These are phyloP conservation scores for Lasiosphaeris hirsuta DNA, from an alignment of 495 filamentous ascomycete species.

Conservation along the genomic window DNA sequence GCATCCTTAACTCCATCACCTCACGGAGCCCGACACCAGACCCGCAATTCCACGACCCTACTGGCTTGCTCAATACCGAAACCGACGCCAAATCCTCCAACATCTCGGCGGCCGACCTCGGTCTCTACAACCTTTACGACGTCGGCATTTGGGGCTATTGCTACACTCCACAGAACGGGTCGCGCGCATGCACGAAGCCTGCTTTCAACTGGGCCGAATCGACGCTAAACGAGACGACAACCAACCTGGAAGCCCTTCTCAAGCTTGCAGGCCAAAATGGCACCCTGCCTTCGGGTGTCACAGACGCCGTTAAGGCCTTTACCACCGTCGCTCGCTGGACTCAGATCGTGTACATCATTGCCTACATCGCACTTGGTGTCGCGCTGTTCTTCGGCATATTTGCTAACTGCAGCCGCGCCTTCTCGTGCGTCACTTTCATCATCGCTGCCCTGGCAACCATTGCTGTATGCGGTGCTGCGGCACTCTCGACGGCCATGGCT, in stretches of 20 bases:
- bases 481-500: constrained; percentile 59
- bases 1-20: constrained; percentile 17
- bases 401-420: constrained; percentile 50
- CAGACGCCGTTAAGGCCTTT: constrained; percentile 67
- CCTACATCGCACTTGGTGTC: constrained; percentile 63
- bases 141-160: constrained; percentile 89
- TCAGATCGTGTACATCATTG: constrained; percentile 70
- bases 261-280: constrained; percentile 37
- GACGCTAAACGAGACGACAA: constrained; percentile 52
- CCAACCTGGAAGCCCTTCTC: constrained; percentile 45
- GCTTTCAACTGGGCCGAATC: constrained; percentile 76
- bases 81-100: constrained; percentile 29
- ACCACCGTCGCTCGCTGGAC: constrained; percentile 74
- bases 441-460: constrained; percentile 51
- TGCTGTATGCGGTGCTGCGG: constrained; percentile 57
- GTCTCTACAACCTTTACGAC: constrained; percentile 73
- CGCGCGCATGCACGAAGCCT: constrained; percentile 54
- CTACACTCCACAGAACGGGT: constrained; percentile 45
- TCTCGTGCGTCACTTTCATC: constrained; percentile 50
- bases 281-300: constrained; percentile 59
- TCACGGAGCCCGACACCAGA: neutral
- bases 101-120: constrained; percentile 51
- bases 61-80: constrained; percentile 9
- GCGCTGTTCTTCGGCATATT: constrained; percentile 79
- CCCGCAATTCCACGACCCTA: constrained; percentile 20